phyloP scores from a whole-genome alignment of 257 asterid species.

The Agastache rugosa region DNA sequence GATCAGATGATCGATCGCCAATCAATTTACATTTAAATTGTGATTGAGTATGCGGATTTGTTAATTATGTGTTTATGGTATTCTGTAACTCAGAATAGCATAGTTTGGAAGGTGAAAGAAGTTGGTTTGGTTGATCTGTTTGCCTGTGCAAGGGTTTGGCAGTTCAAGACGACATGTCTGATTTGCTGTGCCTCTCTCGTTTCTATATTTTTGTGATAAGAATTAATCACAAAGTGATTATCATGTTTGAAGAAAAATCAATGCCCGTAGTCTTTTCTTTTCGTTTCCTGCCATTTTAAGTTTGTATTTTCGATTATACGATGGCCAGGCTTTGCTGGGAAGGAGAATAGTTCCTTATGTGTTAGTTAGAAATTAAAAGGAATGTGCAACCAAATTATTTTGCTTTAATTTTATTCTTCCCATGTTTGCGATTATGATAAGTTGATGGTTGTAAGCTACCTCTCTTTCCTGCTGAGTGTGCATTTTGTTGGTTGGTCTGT shows the following conservation, averaged over 20 bases:
- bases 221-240: not conserved
- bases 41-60: conserved; percentile 6
- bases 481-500: conserved; percentile 4
- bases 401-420: not conserved
- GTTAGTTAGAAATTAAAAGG: not conserved
- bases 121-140: not conserved
- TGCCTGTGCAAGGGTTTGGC: not conserved
- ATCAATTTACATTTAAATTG: conserved; percentile 10
- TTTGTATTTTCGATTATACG: not conserved
- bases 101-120: not conserved
- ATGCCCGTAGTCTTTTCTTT: not conserved
- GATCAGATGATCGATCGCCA: conserved; percentile 20
- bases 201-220: not conserved
- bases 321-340: conserved; percentile 2
- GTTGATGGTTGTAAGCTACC: conserved; percentile 2
- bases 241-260: not conserved
- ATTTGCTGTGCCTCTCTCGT: not conserved
- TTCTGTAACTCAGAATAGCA: not conserved
- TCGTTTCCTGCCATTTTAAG: conserved; percentile 7
- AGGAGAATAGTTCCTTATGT: not conserved
- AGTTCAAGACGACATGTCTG: conserved; percentile 1
- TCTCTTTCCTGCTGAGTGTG: not conserved
- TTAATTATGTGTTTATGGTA: not conserved
- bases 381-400: not conserved
- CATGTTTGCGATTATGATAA: conserved; percentile 3